Percentiles rank a stretch among this genome's conserved stretches.
Evolutionary conservation across 2,329 filamentous ascomycete genomes (phyloP).

Genomic region (Metarhizium guizhouense): DNA sequence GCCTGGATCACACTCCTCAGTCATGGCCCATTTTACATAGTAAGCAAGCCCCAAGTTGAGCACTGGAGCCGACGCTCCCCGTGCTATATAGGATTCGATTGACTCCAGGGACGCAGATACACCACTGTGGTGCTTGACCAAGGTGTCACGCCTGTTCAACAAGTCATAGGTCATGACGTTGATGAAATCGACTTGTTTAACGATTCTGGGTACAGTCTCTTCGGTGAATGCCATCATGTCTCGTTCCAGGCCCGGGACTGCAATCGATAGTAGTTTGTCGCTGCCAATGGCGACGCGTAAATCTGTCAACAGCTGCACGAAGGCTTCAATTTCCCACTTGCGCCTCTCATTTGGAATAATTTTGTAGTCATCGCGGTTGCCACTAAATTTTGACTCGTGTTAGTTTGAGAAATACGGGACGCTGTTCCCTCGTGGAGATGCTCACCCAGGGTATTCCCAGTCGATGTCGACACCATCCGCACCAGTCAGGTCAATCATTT

Average conservation of each 20-base stretch:
- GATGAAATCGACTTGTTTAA: conserved; percentile 52
- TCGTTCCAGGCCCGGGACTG: conserved; percentile 53
- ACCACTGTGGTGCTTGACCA: conserved; percentile 58
- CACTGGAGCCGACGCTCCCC: conserved; percentile 41
- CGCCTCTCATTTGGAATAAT: conserved; percentile 50
- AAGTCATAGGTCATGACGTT: conserved; percentile 64
- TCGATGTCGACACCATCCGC: conserved; percentile 60
- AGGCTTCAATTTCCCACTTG: conserved; percentile 53
- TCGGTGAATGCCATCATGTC: conserved; percentile 62
- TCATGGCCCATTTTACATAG: conserved; percentile 57
- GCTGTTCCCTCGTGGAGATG: not conserved
- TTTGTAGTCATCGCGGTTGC: conserved; percentile 65
- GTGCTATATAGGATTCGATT: conserved; percentile 49
- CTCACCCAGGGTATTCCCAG: conserved; percentile 52
- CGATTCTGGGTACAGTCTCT: conserved; percentile 49
- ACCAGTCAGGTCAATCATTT: conserved; percentile 51
- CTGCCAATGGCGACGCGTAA: conserved; percentile 48
- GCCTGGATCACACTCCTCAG: conserved; percentile 30
- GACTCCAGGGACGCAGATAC: conserved; percentile 44
- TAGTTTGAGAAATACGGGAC: not conserved
- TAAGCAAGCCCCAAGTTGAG: conserved; percentile 58
- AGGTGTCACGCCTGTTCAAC: conserved; percentile 58
- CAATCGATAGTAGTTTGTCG: conserved; percentile 55
- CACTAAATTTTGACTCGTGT: conserved; percentile 25
- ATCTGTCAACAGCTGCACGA: conserved; percentile 49